Conservation (phyloP, 768 basidiomycete genomes). For the Amanita thiersii region DNA sequence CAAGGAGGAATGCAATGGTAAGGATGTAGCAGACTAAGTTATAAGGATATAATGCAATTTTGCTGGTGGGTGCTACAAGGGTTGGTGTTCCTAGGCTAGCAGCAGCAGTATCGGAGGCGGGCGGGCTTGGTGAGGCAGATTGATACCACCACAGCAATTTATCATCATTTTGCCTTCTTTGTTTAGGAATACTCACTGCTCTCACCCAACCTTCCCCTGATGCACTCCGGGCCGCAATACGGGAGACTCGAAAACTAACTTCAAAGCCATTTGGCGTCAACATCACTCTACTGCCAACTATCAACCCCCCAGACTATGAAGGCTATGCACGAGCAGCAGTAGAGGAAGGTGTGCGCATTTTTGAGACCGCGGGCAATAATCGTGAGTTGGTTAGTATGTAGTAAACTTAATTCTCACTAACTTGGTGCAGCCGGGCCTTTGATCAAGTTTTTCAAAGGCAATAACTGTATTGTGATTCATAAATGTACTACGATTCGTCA, state of each 20-base stretch:
- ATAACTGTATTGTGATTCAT: constrained; percentile 75
- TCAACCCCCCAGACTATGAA: constrained; percentile 86
- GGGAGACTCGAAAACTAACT: constrained; percentile 63
- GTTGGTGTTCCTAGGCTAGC: constrained; percentile 71
- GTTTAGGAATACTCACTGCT: constrained; percentile 71
- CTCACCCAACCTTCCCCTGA: constrained; percentile 84
- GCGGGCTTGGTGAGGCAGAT: constrained; percentile 59
- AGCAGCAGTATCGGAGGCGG: constrained; percentile 76
- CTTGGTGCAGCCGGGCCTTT: constrained; percentile 58
- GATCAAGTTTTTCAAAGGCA: constrained; percentile 75
- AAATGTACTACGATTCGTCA: constrained; percentile 87
- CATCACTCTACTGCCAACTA: constrained; percentile 79
- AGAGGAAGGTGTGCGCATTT: constrained; percentile 81
- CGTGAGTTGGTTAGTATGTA: constrained; percentile 39
- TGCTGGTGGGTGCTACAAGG: constrained; percentile 33
- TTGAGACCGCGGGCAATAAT: constrained; percentile 91
- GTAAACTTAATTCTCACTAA: neutral
- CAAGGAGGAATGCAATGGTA: constrained; percentile 94
- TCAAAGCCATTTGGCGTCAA: constrained; percentile 80
- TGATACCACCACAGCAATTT: neutral
- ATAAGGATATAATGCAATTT: no score
- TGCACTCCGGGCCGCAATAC: constrained; percentile 71
- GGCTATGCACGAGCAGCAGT: constrained; percentile 77
- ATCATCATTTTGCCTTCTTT: constrained; percentile 1
- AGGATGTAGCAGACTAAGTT: constrained; percentile 4